Evolutionary conservation across 2,329 filamentous ascomycete species (phyloP).

Genomic region (Xylariaceae sp.): DNA sequence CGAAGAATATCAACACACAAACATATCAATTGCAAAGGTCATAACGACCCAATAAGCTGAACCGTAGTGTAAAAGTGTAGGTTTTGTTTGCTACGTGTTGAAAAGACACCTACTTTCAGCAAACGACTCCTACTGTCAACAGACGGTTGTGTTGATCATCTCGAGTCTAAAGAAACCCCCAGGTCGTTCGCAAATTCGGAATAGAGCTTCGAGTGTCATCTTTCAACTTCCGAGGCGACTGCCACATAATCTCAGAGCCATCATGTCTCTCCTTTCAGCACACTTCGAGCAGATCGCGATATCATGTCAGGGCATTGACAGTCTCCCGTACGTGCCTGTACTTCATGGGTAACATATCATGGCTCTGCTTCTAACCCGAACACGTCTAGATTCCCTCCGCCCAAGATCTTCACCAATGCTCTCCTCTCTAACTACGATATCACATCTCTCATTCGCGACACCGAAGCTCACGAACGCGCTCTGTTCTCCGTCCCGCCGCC

Average conservation of each 20-base stretch:
- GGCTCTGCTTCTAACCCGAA: conserved; percentile 3
- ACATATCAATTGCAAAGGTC: neutral
- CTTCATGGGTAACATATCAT: neutral
- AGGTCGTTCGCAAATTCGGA: neutral
- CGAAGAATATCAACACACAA: too few species aligned
- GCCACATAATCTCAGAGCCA: conserved; percentile 23
- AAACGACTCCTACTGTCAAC: neutral
- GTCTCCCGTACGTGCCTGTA: conserved; percentile 54
- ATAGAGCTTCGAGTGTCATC: neutral
- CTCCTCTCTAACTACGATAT: conserved; percentile 86
- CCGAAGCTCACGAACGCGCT: conserved; percentile 87
- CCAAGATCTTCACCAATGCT: conserved; percentile 95
- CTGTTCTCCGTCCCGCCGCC: conserved; percentile 86
- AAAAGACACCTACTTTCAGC: neutral
- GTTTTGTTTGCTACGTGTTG: neutral
- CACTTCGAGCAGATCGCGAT: conserved; percentile 73
- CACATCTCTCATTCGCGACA: conserved; percentile 89
- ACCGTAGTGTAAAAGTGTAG: neutral
- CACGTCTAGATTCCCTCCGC: conserved; percentile 66
- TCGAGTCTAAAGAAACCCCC: neutral
- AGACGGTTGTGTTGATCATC: neutral
- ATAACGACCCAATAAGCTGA: neutral
- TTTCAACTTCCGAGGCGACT: neutral
- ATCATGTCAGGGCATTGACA: conserved; percentile 70
- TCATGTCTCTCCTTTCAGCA: conserved; percentile 63